Base-by-base conservation (phyloP, 148 eudicot species). In the Bassia scoparia region DNA sequence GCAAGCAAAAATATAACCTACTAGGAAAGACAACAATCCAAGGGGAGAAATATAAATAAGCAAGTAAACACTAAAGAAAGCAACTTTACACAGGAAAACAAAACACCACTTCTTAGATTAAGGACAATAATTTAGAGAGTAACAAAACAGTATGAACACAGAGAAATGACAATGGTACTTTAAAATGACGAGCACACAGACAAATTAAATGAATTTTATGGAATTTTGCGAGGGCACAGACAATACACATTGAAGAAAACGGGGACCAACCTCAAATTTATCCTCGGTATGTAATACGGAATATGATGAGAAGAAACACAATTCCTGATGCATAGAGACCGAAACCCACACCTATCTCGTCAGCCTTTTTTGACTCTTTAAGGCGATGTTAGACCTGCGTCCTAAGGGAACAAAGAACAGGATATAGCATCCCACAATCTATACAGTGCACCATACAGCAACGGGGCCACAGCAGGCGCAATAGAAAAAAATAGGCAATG, bases 321-420 rank as follows among this genome's bases (percentile, higher is more conserved):
- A 34, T 12, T 56, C 53, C n/a, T 41, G 46, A 41, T 11, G 1
- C 46, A 8, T 41, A 14, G 12, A 41, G 12, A 41, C 5, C n/a
- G n/a, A n/a, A n/a, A n/a, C n/a, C n/a, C n/a, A n/a, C n/a, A n/a
- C n/a, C n/a, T n/a, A n/a, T n/a, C n/a, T n/a, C n/a, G n/a, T n/a
- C n/a, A n/a, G n/a, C n/a, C 59, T 54, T 66, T 71, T 58, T 62
- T 62, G 62, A 15, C 38, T 54, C 64, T 71, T 77, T 23, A 71
- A 84, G 86, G 61, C 68, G 72, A 74, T 66, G 73, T 58, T 78
- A n/a, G 83, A 83, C 66, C 62, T 77, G 84, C n/a, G n/a, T 82
- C 77, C 82, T 59, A 78, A 79, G 72, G 67, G 60, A 76, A 70
- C 72, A 38, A 65, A 71, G 3, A 35, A 53, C 48, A 83, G 58